Percentiles rank a stretch among this genome's conserved stretches.
Evolutionary conservation across 306 rosid genomes (phyloP).

Genomic region (Prunus kanzakura): DNA sequence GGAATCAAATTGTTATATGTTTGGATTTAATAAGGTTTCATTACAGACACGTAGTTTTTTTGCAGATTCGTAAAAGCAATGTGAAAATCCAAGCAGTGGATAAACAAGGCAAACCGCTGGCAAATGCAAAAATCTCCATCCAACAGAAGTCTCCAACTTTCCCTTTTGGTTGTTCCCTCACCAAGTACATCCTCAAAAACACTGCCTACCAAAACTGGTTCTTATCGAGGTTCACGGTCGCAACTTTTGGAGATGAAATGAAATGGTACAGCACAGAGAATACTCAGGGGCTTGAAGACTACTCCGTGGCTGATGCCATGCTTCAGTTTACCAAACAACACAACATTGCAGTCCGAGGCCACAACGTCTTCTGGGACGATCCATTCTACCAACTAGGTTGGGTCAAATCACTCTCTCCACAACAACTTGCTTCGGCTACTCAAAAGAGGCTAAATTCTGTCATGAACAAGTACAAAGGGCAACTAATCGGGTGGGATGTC

Average conservation of each 20-base stretch:
- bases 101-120: slow-evolving; percentile 41
- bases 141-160: slow-evolving; percentile 24
- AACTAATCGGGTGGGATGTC: slow-evolving; percentile 73
- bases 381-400: slow-evolving; percentile 40
- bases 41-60: no score
- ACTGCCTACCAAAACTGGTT: slow-evolving; percentile 59
- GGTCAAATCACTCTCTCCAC: slow-evolving; percentile 44
- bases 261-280: slow-evolving; percentile 68
- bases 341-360: slow-evolving; percentile 57
- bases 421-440: slow-evolving; percentile 31
- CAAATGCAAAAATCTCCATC: slow-evolving; percentile 44
- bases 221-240: slow-evolving; percentile 47
- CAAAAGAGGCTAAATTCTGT: slow-evolving; percentile 39
- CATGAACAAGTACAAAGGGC: slow-evolving; percentile 51
- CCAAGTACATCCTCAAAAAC: slow-evolving; percentile 42
- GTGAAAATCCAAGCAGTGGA: slow-evolving; percentile 47
- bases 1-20: no score
- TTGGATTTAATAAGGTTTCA: no score
- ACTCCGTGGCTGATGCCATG: slow-evolving; percentile 50
- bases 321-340: slow-evolving; percentile 37
- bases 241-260: slow-evolving; percentile 71
- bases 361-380: slow-evolving; percentile 70
- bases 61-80: slow-evolving; percentile 49
- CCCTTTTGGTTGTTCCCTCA: slow-evolving; percentile 64
- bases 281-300: slow-evolving; percentile 38